These are phyloP conservation scores for Globisporangium ultimum DNA, from an alignment of 352 stramenopile genomes.

Conservation along the genomic window DNA sequence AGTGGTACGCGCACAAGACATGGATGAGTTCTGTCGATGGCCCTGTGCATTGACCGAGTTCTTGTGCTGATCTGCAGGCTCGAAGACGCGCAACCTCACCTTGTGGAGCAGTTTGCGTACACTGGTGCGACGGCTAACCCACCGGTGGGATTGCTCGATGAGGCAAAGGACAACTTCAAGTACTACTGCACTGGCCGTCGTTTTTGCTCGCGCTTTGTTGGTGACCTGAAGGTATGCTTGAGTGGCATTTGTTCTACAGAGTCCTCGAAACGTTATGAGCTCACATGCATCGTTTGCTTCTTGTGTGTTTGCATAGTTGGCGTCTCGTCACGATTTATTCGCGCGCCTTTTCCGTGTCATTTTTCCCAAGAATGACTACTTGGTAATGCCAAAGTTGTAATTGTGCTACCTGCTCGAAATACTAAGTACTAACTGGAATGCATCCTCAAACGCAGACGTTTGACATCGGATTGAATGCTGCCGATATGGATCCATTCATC, in stretches of 20 bases:
- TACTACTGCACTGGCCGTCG: constrained; percentile 82
- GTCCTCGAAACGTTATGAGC: neutral
- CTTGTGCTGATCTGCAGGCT: constrained; percentile 22
- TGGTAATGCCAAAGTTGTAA: constrained; percentile 4
- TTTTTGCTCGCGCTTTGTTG: constrained; percentile 72
- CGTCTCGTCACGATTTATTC: constrained; percentile 62
- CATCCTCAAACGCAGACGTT: constrained; percentile 37
- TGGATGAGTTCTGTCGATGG: neutral
- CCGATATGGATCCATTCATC: constrained; percentile 66
- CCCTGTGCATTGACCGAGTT: no score
- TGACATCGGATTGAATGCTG: constrained; percentile 57
- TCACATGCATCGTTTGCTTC: neutral
- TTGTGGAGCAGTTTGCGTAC: constrained; percentile 75
- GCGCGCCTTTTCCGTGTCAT: constrained; percentile 47
- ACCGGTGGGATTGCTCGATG: constrained; percentile 58
- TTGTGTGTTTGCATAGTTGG: constrained; percentile 24
- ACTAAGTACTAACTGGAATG: neutral
- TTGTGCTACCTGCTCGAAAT: neutral
- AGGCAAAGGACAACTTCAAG: constrained; percentile 78
- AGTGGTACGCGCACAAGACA: constrained; percentile 37
- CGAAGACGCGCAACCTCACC: constrained; percentile 54
- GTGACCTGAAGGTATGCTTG: constrained; percentile 48
- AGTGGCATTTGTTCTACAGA: neutral
- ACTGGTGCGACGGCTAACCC: constrained; percentile 58
- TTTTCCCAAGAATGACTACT: constrained; percentile 18